Percentiles rank a stretch among this genome's conserved stretches.
These are phyloP conservation scores for Parascedosporium putredinis DNA, from an alignment of 2,329 filamentous ascomycete species.

Conservation along the genomic window DNA sequence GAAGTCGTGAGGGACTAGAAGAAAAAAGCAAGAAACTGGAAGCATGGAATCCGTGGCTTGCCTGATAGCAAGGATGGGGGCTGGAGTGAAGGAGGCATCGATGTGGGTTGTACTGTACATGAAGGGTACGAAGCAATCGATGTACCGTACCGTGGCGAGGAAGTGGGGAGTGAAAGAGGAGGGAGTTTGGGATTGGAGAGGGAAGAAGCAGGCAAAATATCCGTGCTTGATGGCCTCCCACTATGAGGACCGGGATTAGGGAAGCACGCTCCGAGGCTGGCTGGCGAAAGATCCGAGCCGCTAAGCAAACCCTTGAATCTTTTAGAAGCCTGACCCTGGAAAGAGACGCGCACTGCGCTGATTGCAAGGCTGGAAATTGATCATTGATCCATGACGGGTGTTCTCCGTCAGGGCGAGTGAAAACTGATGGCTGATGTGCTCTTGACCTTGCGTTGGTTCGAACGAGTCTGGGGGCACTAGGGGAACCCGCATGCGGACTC, in stretches of 20 bases:
- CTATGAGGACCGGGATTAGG: background rate
- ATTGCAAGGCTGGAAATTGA: no score
- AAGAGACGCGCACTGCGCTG: no score
- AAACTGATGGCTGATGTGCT: no score
- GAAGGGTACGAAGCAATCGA: background rate
- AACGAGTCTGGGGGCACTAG: no score
- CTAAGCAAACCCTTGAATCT: background rate
- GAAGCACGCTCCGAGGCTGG: background rate
- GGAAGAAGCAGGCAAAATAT: slow-evolving; percentile 1
- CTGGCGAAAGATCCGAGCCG: background rate
- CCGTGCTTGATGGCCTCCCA: background rate
- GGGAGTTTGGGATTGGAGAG: background rate
- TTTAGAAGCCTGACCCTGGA: no score
- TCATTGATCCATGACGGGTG: no score
- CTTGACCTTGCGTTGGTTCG: no score
- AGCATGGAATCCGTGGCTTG: background rate
- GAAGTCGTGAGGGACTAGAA: background rate
- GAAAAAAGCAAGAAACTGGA: background rate
- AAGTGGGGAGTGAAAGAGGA: no score
- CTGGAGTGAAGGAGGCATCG: background rate
- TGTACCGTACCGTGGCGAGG: background rate
- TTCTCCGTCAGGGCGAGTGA: no score
- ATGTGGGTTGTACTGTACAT: background rate
- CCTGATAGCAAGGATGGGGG: background rate
- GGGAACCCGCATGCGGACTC: no score